A percentile compares a stretch with the other conserved stretches of the same genome.
These are phyloP conservation scores for Cajanus cajan DNA, from an alignment of 306 rosid species.

Conservation along the genomic window DNA sequence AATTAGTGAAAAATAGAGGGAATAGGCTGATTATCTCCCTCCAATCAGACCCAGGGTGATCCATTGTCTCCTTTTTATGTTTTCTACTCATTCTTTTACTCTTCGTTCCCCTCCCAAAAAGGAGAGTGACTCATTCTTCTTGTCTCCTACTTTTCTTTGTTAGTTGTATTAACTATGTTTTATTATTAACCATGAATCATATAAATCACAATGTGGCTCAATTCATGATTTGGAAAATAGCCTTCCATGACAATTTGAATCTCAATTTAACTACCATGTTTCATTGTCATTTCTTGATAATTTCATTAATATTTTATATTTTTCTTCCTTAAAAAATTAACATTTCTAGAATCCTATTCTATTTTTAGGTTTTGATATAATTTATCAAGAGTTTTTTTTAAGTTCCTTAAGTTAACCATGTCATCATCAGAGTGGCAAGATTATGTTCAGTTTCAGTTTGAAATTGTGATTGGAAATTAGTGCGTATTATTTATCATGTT, in stretches of 20 bases:
- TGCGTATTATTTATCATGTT: neutral
- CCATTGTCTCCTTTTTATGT: neutral
- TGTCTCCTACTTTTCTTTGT: neutral
- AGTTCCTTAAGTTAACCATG: slow-evolving; percentile 11
- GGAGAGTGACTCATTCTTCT: neutral
- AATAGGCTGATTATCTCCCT: neutral
- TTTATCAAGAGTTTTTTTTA: neutral
- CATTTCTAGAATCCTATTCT: slow-evolving; percentile 5
- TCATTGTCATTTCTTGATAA: neutral
- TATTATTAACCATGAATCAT: neutral
- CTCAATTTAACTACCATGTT: neutral
- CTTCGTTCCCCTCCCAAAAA: neutral
- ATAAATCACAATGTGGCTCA: neutral
- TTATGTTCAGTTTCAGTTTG: slow-evolving; percentile 2
- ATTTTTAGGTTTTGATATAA: slow-evolving; percentile 1
- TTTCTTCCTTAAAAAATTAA: neutral
- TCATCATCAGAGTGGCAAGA: slow-evolving; percentile 7
- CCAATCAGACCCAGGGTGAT: neutral
- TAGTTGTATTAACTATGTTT: neutral
- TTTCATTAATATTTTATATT: slow-evolving; percentile 4
- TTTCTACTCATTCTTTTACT: neutral
- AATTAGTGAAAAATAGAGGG: neutral
- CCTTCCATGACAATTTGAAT: neutral
- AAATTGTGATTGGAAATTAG: neutral
- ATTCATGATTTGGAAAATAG: neutral